Evolutionary conservation across 345 rosid species (phyloP).

Genomic region (Corymbia maculata): DNA sequence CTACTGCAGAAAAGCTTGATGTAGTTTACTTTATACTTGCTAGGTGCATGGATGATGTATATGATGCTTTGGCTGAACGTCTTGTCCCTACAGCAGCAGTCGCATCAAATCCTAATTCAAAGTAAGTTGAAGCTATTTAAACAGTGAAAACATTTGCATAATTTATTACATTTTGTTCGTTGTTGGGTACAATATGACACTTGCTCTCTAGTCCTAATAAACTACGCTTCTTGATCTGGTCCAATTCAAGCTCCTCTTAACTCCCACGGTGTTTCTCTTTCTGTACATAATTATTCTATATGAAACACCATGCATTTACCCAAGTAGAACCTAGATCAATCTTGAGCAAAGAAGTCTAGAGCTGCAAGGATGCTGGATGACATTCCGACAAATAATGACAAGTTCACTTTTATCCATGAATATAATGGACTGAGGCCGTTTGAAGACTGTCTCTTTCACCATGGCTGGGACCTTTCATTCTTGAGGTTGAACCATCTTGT

Average conservation of each 20-base stretch:
- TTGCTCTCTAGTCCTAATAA: background rate
- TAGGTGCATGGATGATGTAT: constrained; percentile 79
- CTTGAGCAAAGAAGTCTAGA: background rate
- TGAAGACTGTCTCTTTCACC: background rate
- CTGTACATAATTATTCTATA: background rate
- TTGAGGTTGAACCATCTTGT: background rate
- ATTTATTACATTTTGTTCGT: background rate
- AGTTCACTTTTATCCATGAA: background rate
- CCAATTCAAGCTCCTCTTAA: background rate
- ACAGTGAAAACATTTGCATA: background rate
- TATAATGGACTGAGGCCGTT: background rate
- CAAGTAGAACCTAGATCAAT: background rate
- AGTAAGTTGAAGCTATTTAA: constrained; percentile 31
- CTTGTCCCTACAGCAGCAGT: constrained; percentile 53
- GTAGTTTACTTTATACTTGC: background rate
- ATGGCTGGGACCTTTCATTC: background rate
- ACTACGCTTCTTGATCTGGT: background rate
- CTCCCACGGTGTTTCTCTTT: background rate
- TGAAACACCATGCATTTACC: background rate
- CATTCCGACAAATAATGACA: background rate
- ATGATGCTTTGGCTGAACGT: constrained; percentile 59
- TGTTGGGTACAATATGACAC: background rate
- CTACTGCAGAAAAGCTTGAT: background rate
- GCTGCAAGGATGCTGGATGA: background rate
- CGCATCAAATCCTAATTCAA: constrained; percentile 38